Conservation (phyloP, 2,329 filamentous ascomycete genomes). For the Phyllosticta ampelicida region DNA sequence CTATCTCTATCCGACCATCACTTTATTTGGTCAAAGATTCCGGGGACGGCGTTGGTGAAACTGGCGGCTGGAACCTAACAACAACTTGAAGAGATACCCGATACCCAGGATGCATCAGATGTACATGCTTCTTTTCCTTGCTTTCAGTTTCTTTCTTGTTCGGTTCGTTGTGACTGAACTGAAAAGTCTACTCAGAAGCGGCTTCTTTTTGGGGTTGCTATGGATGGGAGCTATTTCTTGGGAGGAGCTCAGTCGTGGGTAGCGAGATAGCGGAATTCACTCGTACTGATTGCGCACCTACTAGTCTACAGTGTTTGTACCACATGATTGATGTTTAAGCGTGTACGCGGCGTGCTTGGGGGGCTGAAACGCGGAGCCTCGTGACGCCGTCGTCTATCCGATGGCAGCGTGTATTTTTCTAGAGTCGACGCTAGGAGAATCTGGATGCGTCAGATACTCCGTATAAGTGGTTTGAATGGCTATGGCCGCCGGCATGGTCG, state of each 20-base stretch:
- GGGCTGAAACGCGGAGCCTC: not conserved
- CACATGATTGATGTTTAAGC: not conserved
- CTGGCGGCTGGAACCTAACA: not conserved
- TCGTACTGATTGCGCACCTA: not conserved
- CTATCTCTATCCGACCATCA: not conserved
- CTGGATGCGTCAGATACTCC: too few species aligned
- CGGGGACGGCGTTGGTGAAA: slow-evolving; percentile 1
- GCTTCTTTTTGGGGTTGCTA: not conserved
- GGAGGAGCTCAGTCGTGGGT: not conserved
- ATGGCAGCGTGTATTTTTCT: not conserved
- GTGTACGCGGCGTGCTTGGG: not conserved
- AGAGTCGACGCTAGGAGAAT: not conserved
- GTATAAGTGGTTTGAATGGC: not conserved
- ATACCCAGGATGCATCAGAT: slow-evolving; percentile 7
- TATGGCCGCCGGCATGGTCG: not conserved
- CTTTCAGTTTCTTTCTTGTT: not conserved
- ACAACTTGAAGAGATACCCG: slow-evolving; percentile 9
- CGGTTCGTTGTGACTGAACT: not conserved
- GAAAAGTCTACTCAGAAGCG: not conserved
- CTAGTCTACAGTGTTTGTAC: not conserved
- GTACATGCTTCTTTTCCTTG: not conserved
- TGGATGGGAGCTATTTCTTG: not conserved
- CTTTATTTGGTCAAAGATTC: not conserved
- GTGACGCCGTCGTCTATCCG: not conserved
- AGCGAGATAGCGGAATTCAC: not conserved